Percentiles rank a stretch among this genome's conserved stretches.
These are phyloP conservation scores for Pachysandra terminalis DNA, from an alignment of 164 flowering plant genomes.

Conservation along the genomic window DNA sequence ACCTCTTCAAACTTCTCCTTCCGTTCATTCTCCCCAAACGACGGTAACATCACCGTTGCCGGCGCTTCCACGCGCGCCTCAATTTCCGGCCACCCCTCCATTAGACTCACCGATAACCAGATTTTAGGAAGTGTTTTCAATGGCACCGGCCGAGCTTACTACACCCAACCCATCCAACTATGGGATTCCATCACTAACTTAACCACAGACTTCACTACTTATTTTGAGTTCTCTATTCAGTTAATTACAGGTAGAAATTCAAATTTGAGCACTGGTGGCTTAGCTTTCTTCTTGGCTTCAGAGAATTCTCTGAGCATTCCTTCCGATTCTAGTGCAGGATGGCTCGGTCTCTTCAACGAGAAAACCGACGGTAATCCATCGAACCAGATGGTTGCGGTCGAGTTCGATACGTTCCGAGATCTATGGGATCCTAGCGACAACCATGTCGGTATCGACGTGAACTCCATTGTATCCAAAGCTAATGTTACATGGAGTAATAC, in stretches of 20 bases:
- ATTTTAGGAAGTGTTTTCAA: too few species aligned
- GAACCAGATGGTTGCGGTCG: conserved; percentile 25
- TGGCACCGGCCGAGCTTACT: conserved; percentile 13
- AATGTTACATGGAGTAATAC: conserved; percentile 13
- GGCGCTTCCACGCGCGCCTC: too few species aligned
- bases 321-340: conserved; percentile 30
- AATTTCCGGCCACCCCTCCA: too few species aligned
- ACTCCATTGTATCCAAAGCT: conserved; percentile 10
- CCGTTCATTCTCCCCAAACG: neutral
- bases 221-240: conserved; percentile 13
- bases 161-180: conserved; percentile 19
- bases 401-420: conserved; percentile 30
- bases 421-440: conserved; percentile 26
- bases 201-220: conserved; percentile 41
- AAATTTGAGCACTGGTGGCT: conserved; percentile 11
- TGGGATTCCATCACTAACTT: conserved; percentile 28
- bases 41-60: too few species aligned
- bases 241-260: too few species aligned
- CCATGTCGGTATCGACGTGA: conserved; percentile 39
- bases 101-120: too few species aligned
- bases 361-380: neutral
- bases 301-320: conserved; percentile 27
- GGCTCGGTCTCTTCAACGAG: conserved; percentile 38
- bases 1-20: neutral
- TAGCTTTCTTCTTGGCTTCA: conserved; percentile 39